These are phyloP conservation scores for Francoa sonchifolia DNA, from an alignment of 441 rosid species.

Conservation along the genomic window DNA sequence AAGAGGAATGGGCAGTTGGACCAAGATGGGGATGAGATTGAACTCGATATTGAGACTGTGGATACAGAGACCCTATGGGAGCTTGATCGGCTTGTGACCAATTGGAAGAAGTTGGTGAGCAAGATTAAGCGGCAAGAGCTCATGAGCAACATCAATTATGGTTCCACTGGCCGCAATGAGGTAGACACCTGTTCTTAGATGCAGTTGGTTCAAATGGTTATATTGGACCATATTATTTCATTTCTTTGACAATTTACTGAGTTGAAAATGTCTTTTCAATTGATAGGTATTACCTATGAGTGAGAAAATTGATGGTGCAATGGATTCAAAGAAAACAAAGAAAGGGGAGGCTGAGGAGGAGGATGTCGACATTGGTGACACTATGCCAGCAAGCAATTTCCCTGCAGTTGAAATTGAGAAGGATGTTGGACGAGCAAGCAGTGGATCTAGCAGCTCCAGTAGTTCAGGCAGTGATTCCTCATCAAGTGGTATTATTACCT, in stretches of 20 bases:
- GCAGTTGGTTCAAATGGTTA: not conserved
- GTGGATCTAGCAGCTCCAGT: slow-evolving; percentile 61
- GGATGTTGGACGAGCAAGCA: slow-evolving; percentile 51
- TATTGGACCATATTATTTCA: no score
- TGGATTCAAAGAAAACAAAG: slow-evolving; percentile 44
- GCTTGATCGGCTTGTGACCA: slow-evolving; percentile 84
- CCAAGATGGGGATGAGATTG: slow-evolving; percentile 96
- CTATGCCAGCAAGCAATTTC: slow-evolving; percentile 63
- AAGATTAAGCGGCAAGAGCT: slow-evolving; percentile 81
- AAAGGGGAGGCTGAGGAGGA: slow-evolving; percentile 79
- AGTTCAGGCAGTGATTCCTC: slow-evolving; percentile 70
- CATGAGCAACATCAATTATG: slow-evolving; percentile 31
- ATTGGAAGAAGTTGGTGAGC: slow-evolving; percentile 81
- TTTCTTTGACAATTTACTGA: no score
- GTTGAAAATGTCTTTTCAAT: no score
- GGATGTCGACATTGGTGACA: slow-evolving; percentile 94
- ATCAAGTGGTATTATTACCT: slow-evolving; percentile 88
- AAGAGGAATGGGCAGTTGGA: slow-evolving; percentile 67
- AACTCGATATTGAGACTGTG: slow-evolving; percentile 81
- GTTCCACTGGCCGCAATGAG: slow-evolving; percentile 24
- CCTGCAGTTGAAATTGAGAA: slow-evolving; percentile 93
- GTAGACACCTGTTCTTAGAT: slow-evolving; percentile 24
- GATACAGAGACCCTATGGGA: slow-evolving; percentile 93
- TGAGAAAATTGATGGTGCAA: slow-evolving; percentile 35
- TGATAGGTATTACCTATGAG: slow-evolving; percentile 19